A percentile compares a stretch with the other conserved stretches of the same genome.
phyloP scores from a whole-genome alignment of 352 stramenopile genomes.

The Globisporangium cederbergense region DNA sequence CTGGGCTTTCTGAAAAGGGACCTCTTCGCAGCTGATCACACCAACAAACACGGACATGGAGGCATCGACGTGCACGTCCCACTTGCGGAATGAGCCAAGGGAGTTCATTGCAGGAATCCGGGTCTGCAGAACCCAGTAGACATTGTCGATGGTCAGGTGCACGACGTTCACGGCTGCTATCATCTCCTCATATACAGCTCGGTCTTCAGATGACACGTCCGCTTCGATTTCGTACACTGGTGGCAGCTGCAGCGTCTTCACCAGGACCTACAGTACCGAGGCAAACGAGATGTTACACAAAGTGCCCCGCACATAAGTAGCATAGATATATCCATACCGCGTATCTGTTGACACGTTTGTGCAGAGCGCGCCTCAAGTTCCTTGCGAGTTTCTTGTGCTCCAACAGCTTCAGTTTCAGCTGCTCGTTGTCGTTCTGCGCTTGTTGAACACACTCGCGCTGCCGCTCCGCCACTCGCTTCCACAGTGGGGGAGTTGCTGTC shows the following conservation, averaged over 20 bases:
- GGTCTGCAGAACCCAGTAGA: not conserved
- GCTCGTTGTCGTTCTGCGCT: not conserved
- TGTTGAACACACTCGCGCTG: not conserved
- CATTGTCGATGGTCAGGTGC: not conserved
- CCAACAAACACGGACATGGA: not conserved
- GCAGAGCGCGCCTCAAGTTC: not conserved
- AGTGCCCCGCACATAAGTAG: too few species aligned
- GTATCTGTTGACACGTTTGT: not conserved
- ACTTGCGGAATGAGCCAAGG: not conserved
- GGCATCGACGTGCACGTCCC: not conserved
- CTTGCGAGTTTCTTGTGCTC: not conserved
- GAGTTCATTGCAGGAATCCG: not conserved
- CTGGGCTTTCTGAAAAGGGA: conserved; percentile 6
- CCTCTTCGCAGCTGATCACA: conserved; percentile 1
- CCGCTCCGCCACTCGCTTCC: not conserved
- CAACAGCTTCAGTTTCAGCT: not conserved
- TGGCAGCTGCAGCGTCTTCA: not conserved
- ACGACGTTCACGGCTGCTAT: not conserved
- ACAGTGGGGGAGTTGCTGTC: not conserved
- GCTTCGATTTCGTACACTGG: not conserved
- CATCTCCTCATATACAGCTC: not conserved
- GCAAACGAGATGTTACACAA: not conserved
- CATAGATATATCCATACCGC: not conserved
- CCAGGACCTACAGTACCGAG: not conserved
- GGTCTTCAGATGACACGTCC: not conserved